Percentiles rank a stretch among this genome's conserved stretches.
These are phyloP conservation scores for Globisporangium cylindrosporum DNA, from an alignment of 352 stramenopile species.

Conservation along the genomic window DNA sequence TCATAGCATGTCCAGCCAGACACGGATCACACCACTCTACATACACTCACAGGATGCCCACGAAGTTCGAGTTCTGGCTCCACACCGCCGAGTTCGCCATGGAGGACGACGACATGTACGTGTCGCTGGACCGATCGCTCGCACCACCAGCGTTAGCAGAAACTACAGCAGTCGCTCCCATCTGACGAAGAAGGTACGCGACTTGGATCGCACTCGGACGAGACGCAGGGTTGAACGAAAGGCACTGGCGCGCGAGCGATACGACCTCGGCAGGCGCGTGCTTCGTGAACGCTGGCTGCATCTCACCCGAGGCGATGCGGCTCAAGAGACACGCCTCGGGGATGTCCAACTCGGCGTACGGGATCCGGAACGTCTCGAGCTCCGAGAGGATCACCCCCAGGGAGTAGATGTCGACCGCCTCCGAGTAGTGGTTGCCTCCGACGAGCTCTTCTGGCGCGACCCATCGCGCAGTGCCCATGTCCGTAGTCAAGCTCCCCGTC, in stretches of 20 bases:
- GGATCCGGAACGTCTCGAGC: conserved; percentile 48
- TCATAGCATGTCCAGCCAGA: background rate
- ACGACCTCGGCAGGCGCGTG: conserved; percentile 25
- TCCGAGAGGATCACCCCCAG: conserved; percentile 59
- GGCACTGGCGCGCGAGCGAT: conserved; percentile 33
- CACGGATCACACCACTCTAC: background rate
- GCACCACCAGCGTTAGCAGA: background rate
- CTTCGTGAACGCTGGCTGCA: conserved; percentile 25
- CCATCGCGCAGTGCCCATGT: conserved; percentile 60
- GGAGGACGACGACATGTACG: conserved; percentile 8
- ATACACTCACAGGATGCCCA: conserved; percentile 6
- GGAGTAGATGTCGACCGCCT: conserved; percentile 57
- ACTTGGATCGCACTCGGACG: conserved; percentile 39
- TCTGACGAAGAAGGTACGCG: conserved; percentile 34
- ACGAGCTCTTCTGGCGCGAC: conserved; percentile 59
- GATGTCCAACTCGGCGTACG: conserved; percentile 38
- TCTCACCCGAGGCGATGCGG: conserved; percentile 27
- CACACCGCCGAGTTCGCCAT: background rate
- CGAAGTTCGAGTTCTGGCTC: background rate
- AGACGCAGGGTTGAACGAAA: conserved; percentile 26
- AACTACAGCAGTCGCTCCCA: background rate
- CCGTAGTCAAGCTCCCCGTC: conserved; percentile 34
- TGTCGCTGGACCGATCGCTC: conserved; percentile 2
- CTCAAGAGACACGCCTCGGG: conserved; percentile 41
- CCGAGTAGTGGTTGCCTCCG: conserved; percentile 49